phyloP scores from a whole-genome alignment of 106 monocot genomes.

The Iris macrosiphon region DNA sequence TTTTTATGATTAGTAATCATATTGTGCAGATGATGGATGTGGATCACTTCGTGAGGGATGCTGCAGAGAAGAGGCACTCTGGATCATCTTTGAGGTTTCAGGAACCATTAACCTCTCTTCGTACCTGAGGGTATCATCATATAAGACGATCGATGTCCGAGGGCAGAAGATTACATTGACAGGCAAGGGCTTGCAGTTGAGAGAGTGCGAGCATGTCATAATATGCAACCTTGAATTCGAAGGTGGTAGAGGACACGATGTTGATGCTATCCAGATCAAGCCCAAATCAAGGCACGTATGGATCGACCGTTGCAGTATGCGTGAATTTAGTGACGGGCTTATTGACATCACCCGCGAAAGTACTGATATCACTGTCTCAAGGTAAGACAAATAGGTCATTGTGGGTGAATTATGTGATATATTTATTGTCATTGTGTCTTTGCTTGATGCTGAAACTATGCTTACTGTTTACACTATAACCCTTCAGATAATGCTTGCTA shows the following conservation, averaged over 20 bases:
- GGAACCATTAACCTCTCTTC: slow-evolving; percentile 71
- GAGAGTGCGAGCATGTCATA: slow-evolving; percentile 79
- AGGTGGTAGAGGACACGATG: slow-evolving; percentile 82
- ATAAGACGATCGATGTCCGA: slow-evolving; percentile 87
- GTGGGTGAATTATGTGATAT: not conserved
- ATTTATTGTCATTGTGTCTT: too few relatives aligned
- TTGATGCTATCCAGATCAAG: slow-evolving; percentile 85
- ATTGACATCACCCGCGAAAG: slow-evolving; percentile 83
- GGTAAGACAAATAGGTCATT: slow-evolving; percentile 33
- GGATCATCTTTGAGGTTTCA: slow-evolving; percentile 94
- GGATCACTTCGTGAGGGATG: slow-evolving; percentile 93
- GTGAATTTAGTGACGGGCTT: slow-evolving; percentile 65
- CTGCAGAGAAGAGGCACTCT: slow-evolving; percentile 53
- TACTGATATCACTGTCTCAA: slow-evolving; percentile 84
- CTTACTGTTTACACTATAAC: too few relatives aligned
- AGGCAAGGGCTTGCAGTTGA: slow-evolving; percentile 70
- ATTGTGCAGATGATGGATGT: slow-evolving; percentile 17
- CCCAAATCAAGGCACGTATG: slow-evolving; percentile 78
- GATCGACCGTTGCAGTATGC: slow-evolving; percentile 77
- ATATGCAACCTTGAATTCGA: slow-evolving; percentile 74
- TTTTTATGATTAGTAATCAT: too few relatives aligned
- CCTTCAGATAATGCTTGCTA: not conserved
- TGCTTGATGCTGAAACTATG: too few relatives aligned
- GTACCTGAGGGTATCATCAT: slow-evolving; percentile 57
- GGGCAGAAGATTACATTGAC: slow-evolving; percentile 65